Evolutionary conservation across 1,139 yeast genomes (phyloP), one percentile per base, ranked within the genome.

Genomic region (Protomyces inundatus): DNA sequence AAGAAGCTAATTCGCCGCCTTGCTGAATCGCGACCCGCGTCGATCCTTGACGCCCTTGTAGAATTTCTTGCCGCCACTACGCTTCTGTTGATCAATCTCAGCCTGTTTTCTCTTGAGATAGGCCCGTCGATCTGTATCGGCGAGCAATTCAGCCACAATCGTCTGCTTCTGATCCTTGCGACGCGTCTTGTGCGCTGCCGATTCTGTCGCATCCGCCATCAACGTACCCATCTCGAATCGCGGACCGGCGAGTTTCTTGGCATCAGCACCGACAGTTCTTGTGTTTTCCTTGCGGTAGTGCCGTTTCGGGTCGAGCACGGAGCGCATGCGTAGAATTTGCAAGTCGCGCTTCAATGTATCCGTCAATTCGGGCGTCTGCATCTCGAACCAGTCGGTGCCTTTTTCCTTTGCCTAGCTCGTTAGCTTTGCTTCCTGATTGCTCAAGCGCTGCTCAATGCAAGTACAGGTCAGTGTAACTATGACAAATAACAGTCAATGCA

Each of bases 271-370:
- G 87, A 95, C 88, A 7, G 61, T 55, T 48, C 50, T 63, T 6
- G 67, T 61, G 39, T 65, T 66, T 10, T 65, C 69, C 30, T 67
- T 67, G 76, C 88, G 90, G 76, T 93, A 93, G 76, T 90, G 97
- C 71, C 98, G 83, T 76, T 93, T 93, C 4, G 98, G 98, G 73
- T 93, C 98, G 68, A 93, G 80, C 23, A 93, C 97, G 67, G 87
- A 86, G 76, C 98, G 84, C 78, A 91, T 89, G 72, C 89, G 86
- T 65, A 93, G 80, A 39, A 93, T 77, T 72, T 84, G 80, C 70
- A 95, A 75, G 74, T 93, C 98, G 66, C 96, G 80, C 71, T 87
- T 88, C 39, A 88, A 73, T 55, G 81, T 82, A 1, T 87, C 84
- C 0, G 96, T 88, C 68, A 90, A 76, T 70, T 89, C 96, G 1